These are phyloP conservation scores for Inga laurina DNA, from an alignment of 306 rosid genomes.

Conservation along the genomic window DNA sequence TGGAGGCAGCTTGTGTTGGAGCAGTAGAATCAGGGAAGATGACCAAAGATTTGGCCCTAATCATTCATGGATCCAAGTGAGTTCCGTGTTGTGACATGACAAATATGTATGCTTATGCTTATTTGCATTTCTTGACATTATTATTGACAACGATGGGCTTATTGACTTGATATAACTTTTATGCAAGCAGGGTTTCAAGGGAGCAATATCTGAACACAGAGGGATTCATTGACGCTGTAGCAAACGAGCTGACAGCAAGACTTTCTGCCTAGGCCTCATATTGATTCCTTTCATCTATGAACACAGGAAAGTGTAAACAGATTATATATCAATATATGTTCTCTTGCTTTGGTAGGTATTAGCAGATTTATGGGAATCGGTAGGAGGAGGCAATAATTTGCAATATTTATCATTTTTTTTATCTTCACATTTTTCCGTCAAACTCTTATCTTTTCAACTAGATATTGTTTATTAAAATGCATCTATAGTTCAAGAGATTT, in stretches of 20 bases:
- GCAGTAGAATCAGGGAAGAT: conserved; percentile 89
- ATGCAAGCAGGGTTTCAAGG: conserved; percentile 65
- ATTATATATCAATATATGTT: not conserved
- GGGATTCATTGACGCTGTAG: conserved; percentile 92
- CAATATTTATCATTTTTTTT: too few species aligned
- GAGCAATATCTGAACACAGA: conserved; percentile 79
- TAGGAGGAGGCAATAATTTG: too few species aligned
- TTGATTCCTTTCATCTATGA: not conserved
- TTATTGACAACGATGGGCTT: not conserved
- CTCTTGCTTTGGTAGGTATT: too few species aligned
- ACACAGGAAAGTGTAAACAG: too few species aligned
- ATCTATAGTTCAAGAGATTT: too few species aligned
- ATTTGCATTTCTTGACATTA: conserved; percentile 1
- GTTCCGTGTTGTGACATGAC: conserved; percentile 21
- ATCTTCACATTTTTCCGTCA: too few species aligned
- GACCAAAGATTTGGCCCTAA: conserved; percentile 98
- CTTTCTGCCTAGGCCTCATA: conserved; percentile 48
- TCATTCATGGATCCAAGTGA: conserved; percentile 82
- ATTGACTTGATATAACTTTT: not conserved
- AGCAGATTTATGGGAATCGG: too few species aligned
- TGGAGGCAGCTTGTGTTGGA: conserved; percentile 83
- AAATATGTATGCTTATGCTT: not conserved
- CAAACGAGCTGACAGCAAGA: conserved; percentile 59
- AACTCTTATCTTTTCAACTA: too few species aligned
- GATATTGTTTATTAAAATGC: too few species aligned